Percentiles rank a stretch among this genome's conserved stretches.
Evolutionary conservation across 2,329 filamentous ascomycete genomes (phyloP).

Genomic region (Fulvia fulva): DNA sequence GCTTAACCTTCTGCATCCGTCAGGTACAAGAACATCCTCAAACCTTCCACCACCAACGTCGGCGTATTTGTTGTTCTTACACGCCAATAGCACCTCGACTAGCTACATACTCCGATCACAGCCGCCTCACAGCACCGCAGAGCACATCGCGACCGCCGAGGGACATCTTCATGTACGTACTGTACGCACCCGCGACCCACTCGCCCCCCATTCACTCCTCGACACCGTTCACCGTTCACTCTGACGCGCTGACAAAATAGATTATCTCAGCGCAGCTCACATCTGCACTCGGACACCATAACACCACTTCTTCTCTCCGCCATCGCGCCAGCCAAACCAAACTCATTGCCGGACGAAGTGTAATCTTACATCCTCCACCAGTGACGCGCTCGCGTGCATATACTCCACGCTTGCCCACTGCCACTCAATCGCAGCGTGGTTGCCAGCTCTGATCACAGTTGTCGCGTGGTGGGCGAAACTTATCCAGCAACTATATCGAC

Average conservation of each 20-base stretch:
- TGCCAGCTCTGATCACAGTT: background rate
- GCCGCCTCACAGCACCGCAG: background rate
- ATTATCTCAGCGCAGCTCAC: conserved; percentile 2
- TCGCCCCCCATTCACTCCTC: background rate
- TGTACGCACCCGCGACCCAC: background rate
- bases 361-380: conserved; percentile 2
- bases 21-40: conserved; percentile 23
- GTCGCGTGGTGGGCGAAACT: background rate
- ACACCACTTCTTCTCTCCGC: conserved; percentile 1
- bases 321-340: conserved; percentile 13
- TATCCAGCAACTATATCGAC: conserved; percentile 2
- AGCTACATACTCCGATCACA: background rate
- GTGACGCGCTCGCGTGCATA: background rate
- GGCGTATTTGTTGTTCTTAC: background rate
- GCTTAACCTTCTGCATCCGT: conserved; percentile 22
- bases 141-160: conserved; percentile 2
- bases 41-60: conserved; percentile 8
- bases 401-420: background rate
- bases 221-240: background rate
- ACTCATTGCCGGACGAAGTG: conserved; percentile 4
- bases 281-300: conserved; percentile 6
- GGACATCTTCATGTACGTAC: background rate
- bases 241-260: background rate
- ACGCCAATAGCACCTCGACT: background rate
- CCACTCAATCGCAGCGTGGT: background rate